Evolutionary conservation across 2,329 filamentous ascomycete species (phyloP), one percentile per base, ranked within the genome.

Genomic region (Colletotrichum sp.): DNA sequence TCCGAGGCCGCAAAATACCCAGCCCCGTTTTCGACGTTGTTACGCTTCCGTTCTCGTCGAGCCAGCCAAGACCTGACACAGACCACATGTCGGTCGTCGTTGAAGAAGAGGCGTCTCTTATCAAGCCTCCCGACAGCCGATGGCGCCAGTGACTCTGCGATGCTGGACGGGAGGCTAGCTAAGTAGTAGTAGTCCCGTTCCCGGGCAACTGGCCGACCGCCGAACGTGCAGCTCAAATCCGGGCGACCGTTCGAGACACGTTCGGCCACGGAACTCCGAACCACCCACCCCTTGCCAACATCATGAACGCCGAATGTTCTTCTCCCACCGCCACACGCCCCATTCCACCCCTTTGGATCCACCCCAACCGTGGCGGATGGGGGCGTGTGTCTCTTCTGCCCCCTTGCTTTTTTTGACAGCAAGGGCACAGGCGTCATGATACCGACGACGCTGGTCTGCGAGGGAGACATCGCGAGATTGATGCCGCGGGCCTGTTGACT

Each of bases 251-350:
- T 64, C 49, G 34, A 76, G 73, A 76, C 73, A 76, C 73, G 67
- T 59, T 72, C 72, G 72, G 72, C 69, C 39, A 73, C 64, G 69
- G 73, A 76, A 76, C 69, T 76, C 73, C 73, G 73, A 76, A 69
- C 57, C 55, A 68, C 32, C 57, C 55, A 68, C 32, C 69, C 69
- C 39, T 30, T 34, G n/a, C 21, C 26, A 64, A 32, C 63, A 59
- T 32, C 70, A 64, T 30, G 69, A 76, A 62, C 73, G 64, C 73
- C 73, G 73, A 76, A 76, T 59, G 28, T 66, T 62, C 13, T 44
- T 34, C 32, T 62, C 16, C 59, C 71, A 28, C 71, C 28, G n/a
- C 32, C 64, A 24, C 36, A 36, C 60, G 16, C 71, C 64, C 39
- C 39, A 18, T 60, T 21, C 52, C 8, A 18, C 73, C 52, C 69